These are phyloP conservation scores for Plasmodium ovale DNA, from an alignment of 169 alveolate genomes.

Conservation along the genomic window DNA sequence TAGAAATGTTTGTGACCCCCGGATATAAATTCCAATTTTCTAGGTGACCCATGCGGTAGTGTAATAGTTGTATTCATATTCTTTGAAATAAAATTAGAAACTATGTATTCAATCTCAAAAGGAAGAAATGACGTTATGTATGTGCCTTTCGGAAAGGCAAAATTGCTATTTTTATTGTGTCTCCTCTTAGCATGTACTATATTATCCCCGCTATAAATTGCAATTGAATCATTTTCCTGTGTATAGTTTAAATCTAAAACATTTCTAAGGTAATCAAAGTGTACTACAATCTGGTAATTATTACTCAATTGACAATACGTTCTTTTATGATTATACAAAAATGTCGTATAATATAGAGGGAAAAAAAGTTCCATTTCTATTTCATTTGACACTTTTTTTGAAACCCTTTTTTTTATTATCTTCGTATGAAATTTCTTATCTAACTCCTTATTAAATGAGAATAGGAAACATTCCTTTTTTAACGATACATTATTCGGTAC, in stretches of 20 bases:
- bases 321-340: constrained; percentile 1
- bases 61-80: not conserved
- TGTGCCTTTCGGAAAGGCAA: constrained; percentile 17
- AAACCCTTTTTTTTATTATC: not conserved
- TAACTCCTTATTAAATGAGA: not conserved
- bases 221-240: not conserved
- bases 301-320: constrained; percentile 3
- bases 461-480: constrained; percentile 1
- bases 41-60: not conserved
- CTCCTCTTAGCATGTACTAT: constrained; percentile 1
- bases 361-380: constrained; percentile 14
- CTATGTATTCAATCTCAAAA: constrained; percentile 8
- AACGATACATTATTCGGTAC: constrained; percentile 7
- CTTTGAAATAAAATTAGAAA: constrained; percentile 13
- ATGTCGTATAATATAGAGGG: constrained; percentile 7
- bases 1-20: constrained; percentile 3
- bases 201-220: constrained; percentile 9
- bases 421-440: not conserved
- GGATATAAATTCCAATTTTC: not conserved
- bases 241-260: not conserved
- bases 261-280: constrained; percentile 16
- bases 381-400: not conserved
- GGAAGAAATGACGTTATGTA: not conserved
- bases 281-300: not conserved
- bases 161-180: not conserved